These are phyloP conservation scores for Erythrophleum fordii DNA, from an alignment of 306 rosid genomes.

Conservation along the genomic window DNA sequence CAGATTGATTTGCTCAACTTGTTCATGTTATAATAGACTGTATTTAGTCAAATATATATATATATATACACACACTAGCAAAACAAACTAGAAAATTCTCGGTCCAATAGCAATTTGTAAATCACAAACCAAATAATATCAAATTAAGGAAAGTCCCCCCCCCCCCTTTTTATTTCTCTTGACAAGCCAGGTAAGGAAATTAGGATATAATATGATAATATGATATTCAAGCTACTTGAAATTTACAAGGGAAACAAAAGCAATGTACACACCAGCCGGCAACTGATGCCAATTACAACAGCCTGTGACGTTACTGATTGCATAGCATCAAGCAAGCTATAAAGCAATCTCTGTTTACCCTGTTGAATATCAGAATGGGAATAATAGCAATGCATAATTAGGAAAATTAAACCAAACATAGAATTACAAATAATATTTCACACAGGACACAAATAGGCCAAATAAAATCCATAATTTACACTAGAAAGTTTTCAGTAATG, in stretches of 20 bases:
- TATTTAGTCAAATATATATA: background rate
- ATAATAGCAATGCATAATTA: constrained; percentile 26
- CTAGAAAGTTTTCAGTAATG: constrained; percentile 34
- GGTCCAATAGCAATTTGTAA: constrained; percentile 16
- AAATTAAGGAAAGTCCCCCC: constrained; percentile 1
- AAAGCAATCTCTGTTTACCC: constrained; percentile 93
- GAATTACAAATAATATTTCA: constrained; percentile 15
- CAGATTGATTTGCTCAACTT: constrained; percentile 24
- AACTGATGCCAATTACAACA: constrained; percentile 87
- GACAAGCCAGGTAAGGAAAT: constrained; percentile 1
- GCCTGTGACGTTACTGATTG: constrained; percentile 92
- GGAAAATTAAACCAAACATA: constrained; percentile 32
- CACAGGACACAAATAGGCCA: constrained; percentile 13
- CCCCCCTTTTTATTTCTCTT: background rate
- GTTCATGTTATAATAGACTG: constrained; percentile 21
- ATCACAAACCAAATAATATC: constrained; percentile 12
- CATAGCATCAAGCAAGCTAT: constrained; percentile 92
- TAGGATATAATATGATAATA: background rate
- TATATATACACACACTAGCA: too few species aligned
- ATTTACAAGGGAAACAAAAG: constrained; percentile 33
- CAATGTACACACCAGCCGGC: constrained; percentile 71
- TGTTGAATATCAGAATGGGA: constrained; percentile 41
- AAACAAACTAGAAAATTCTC: constrained; percentile 28
- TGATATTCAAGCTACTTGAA: constrained; percentile 19
- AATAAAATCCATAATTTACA: constrained; percentile 1